Base-by-base conservation (phyloP, 768 basidiomycete genomes). In the Cyathus striatus region DNA sequence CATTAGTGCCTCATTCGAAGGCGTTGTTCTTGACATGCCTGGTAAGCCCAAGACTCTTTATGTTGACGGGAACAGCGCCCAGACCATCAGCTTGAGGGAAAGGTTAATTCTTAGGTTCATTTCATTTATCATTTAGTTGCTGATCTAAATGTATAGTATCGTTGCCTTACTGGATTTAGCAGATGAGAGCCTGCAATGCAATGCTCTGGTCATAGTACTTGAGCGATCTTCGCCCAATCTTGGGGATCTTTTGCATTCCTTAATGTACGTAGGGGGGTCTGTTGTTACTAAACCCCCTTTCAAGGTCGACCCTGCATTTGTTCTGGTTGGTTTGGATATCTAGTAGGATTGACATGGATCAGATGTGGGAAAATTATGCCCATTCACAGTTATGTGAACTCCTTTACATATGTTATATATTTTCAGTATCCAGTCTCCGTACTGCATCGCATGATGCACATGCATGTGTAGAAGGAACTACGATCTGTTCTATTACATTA, bases 191-290 rank as follows among this genome's bases (percentile, higher is more conserved):
- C 72, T 94, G 33, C 74, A 74, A 52, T 91, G 90, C 62, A 76
- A 76, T 32, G 81, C 84, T 14, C 74, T 94, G 33, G 75, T 92
- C 47, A 90, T 94, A 50, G 84, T 76, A 26, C 69, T 94, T 43
- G 86, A 90, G 61, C 78, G 84, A 52, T 72, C 81, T 0, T 85
- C 81, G 32, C 76, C 79, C 14, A 76, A 75, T 42, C 72, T 93
- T 42, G 77, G 83, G 51, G 78, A 81, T 54, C 69, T 92, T 44
- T 69, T 94, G 26, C 92, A 94, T 57, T 86, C 91, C 39, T 73
- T 94, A 49, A 89, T 94, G 87, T 94, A 94, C 63, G 87, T 93
- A 41, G 90, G 90, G 49, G 91, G 88, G 43, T 78, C 75, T 39
- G 84, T 94, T 41, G 82, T 94, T 40, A 87, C 89, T 42, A 83